Conservation (phyloP, 2,329 filamentous ascomycete species). For the Cladophialophora yegresii region DNA sequence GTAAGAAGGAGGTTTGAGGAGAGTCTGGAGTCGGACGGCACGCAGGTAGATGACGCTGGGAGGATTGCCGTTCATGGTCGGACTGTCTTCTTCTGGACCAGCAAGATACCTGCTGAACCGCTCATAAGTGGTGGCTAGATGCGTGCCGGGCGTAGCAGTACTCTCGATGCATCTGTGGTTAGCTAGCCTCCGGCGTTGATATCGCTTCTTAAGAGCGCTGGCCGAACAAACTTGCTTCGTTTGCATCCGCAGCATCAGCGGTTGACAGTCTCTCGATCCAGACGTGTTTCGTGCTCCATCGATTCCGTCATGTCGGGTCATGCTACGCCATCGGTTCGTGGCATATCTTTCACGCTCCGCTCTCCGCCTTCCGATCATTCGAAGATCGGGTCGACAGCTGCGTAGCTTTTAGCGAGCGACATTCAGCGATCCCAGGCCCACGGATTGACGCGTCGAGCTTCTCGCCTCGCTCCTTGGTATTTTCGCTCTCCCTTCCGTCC, state of each 20-base stretch:
- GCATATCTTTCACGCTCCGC: not conserved
- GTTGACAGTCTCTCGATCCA: not conserved
- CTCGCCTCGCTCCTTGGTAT: not conserved
- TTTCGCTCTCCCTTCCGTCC: not conserved
- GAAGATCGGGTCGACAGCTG: not conserved
- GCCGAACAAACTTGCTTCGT: not conserved
- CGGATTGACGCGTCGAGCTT: not conserved
- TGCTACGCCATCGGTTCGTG: not conserved
- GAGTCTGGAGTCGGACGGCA: conserved; percentile 56
- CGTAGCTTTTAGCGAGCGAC: not conserved
- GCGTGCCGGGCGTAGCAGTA: not conserved
- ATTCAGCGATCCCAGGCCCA: not conserved
- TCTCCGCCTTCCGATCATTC: not conserved
- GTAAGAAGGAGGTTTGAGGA: conserved; percentile 57
- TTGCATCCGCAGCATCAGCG: not conserved
- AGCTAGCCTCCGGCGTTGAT: not conserved
- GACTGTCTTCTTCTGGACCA: conserved; percentile 66
- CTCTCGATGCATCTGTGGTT: not conserved
- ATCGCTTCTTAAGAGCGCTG: not conserved
- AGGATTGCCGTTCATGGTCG: conserved; percentile 65
- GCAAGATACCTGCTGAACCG: conserved; percentile 32
- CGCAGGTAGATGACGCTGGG: conserved; percentile 61
- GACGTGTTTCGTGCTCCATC: not conserved
- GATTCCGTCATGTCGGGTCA: not conserved
- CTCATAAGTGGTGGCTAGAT: conserved; percentile 32